Base-by-base conservation (phyloP, 306 rosid species). In the Alnus rubra region DNA sequence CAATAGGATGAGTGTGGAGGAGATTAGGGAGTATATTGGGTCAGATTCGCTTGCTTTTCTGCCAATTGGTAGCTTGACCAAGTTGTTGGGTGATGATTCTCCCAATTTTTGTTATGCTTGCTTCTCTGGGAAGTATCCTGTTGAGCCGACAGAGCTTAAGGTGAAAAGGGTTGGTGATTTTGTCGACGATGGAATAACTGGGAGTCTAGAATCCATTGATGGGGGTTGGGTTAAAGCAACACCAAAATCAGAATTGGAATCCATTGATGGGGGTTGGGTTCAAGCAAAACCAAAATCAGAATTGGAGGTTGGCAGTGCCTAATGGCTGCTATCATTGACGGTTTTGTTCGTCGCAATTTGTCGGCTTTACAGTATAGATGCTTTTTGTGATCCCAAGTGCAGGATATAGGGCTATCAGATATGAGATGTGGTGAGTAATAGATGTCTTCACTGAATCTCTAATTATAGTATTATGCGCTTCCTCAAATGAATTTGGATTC, bases 151-250 rank as follows among this genome's bases (percentile, higher is more conserved):
- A 69, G 97, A 91, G 54, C 16, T 89, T 11, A 96, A 96, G 71
- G 98, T 93, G 76, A 95, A 95, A 85, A 84, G 92, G 86, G 93
- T 91, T 51, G 99, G 99, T 64, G 97, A 93, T 78, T 95, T 90
- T 65, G 84, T 90, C 19, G 98, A 93, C 74, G 98, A 95, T 89
- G 98, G 98, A 10, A 81, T 95, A 75, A 88, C 59, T 84, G 98
- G 98, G 31, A 91, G 91, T 74, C 87, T 90, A 69, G 98, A 88
- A 64, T 86, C 90, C 69, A 92, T 92, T 78, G 98, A 88, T 76
- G 98, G 92, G 0, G 97, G 93, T 49, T 93, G 97, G 98, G 88
- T 95, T 65, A 89, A 91, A 75, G 94, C 97, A 12, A 94, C 74
- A 67, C 42, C 73, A 63, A 77, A 63, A 74, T 87, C 47, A 63